phyloP scores from a whole-genome alignment of 2,329 filamentous ascomycete genomes.

The Cladosporium oxysporum region DNA sequence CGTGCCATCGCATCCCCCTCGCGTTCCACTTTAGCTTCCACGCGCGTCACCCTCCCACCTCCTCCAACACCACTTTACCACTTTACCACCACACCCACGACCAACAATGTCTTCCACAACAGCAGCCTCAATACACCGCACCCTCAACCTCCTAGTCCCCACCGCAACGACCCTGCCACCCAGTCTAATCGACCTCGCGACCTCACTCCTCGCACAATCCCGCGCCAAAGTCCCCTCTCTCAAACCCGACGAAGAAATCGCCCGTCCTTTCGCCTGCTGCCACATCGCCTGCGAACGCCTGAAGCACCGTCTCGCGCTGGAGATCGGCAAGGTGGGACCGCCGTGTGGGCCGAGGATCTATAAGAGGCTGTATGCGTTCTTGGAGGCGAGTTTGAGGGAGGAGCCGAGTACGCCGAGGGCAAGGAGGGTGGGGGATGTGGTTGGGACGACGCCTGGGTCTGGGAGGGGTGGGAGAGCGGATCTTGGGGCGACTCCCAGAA shows the following conservation, averaged over 20 bases:
- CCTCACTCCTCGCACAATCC: conserved; percentile 77
- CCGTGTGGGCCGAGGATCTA: conserved; percentile 80
- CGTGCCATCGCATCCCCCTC: background rate
- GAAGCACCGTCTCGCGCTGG: conserved; percentile 74
- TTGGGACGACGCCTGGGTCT: conserved; percentile 1
- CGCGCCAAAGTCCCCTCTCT: conserved; percentile 73
- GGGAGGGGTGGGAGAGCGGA: conserved; percentile 10
- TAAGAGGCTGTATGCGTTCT: conserved; percentile 77
- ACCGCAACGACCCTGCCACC: conserved; percentile 62
- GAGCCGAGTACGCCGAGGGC: conserved; percentile 41
- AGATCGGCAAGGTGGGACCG: conserved; percentile 71
- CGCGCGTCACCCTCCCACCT: background rate
- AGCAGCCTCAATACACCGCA: conserved; percentile 72
- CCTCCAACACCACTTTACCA: background rate
- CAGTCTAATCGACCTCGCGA: conserved; percentile 69
- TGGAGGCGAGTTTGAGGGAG: conserved; percentile 67
- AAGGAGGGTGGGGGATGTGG: conserved; percentile 14
- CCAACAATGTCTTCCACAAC: conserved; percentile 47
- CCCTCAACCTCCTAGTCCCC: conserved; percentile 72
- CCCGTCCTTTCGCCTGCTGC: conserved; percentile 79
- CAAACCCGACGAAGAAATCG: conserved; percentile 84
- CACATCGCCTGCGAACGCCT: conserved; percentile 89
- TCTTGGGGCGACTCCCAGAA: conserved; percentile 8
- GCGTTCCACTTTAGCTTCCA: background rate
- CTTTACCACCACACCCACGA: background rate